A percentile compares a stretch with the other conserved stretches of the same genome.
Evolutionary conservation across 345 rosid species (phyloP).

Genomic region (Trapa incisa): DNA sequence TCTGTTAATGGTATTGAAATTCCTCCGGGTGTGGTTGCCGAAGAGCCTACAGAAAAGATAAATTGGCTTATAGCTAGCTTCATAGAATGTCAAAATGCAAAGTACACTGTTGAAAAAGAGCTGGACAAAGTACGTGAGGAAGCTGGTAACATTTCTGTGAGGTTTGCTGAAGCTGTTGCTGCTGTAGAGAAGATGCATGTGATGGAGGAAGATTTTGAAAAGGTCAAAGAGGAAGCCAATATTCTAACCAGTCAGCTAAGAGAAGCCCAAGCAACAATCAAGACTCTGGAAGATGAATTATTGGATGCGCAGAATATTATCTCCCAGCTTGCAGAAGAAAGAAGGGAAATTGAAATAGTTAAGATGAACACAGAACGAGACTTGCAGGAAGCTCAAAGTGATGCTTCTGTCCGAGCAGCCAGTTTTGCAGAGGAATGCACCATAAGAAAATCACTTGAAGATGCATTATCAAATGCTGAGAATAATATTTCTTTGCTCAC

Average conservation of each 20-base stretch:
- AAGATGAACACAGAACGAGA: slow-evolving; percentile 42
- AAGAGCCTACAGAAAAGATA: slow-evolving; percentile 50
- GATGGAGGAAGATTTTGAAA: slow-evolving; percentile 10
- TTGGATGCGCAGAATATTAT: slow-evolving; percentile 9
- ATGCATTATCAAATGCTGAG: slow-evolving; percentile 48
- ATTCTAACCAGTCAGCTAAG: slow-evolving; percentile 7
- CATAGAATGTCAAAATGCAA: slow-evolving; percentile 41
- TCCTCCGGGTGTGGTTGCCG: slow-evolving; percentile 35
- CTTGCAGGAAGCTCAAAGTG: slow-evolving; percentile 43
- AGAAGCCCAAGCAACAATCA: slow-evolving; percentile 11
- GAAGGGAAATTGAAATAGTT: slow-evolving; percentile 33
- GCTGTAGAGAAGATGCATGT: slow-evolving; percentile 7
- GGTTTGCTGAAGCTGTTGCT: slow-evolving; percentile 21
- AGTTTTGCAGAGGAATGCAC: slow-evolving; percentile 40
- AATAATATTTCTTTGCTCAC: slow-evolving; percentile 33
- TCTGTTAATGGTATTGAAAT: slow-evolving; percentile 34
- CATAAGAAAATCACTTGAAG: slow-evolving; percentile 47
- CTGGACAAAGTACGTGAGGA: slow-evolving; percentile 36
- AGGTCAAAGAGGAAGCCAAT: slow-evolving; percentile 8
- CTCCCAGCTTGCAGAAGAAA: slow-evolving; percentile 20
- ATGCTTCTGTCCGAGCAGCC: slow-evolving; percentile 34
- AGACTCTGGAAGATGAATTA: slow-evolving; percentile 12
- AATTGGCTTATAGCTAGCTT: slow-evolving; percentile 48
- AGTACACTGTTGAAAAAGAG: slow-evolving; percentile 38
- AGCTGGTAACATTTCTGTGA: slow-evolving; percentile 23